Percentiles rank a stretch among this genome's conserved stretches.
phyloP scores from a whole-genome alignment of 768 basidiomycete genomes.

The Pisolithus sp. region DNA sequence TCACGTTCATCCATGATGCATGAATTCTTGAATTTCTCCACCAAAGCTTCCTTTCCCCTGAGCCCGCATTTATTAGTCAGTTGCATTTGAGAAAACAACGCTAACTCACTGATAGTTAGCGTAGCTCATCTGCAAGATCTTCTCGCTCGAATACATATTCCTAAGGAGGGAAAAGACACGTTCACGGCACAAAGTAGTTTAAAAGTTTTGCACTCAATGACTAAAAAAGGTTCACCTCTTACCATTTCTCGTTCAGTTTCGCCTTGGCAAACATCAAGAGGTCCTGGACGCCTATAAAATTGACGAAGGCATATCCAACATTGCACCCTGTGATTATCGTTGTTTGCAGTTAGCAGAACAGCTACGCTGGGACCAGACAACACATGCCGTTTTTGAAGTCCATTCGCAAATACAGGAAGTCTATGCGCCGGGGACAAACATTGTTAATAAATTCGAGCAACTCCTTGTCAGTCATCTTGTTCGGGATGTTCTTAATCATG shows the following conservation, averaged over 20 bases:
- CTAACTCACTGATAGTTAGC: constrained; percentile 83
- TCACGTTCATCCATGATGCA: constrained; percentile 84
- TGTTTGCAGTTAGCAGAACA: constrained; percentile 2
- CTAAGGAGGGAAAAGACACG: constrained; percentile 29
- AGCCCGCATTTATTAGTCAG: constrained; percentile 2
- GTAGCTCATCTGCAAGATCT: constrained; percentile 86
- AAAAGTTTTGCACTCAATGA: constrained; percentile 2
- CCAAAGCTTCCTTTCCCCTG: constrained; percentile 84
- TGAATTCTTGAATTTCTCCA: constrained; percentile 91
- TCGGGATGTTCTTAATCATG: constrained; percentile 91
- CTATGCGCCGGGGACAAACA: constrained; percentile 71
- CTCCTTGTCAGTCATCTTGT: constrained; percentile 81
- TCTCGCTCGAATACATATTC: constrained; percentile 92
- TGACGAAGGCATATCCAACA: constrained; percentile 84
- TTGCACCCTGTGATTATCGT: constrained; percentile 50
- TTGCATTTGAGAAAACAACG: constrained; percentile 2
- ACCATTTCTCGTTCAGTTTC: constrained; percentile 80
- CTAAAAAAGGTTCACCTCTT: constrained; percentile 12
- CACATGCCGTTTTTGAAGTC: constrained; percentile 72
- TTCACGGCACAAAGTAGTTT: too few relatives aligned
- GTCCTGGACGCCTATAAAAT: constrained; percentile 77
- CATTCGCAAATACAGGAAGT: constrained; percentile 86
- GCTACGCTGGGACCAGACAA: background rate
- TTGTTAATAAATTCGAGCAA: constrained; percentile 59
- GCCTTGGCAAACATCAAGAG: constrained; percentile 68